Percentiles rank a stretch among this genome's conserved stretches.
Evolutionary conservation across 352 stramenopile species (phyloP).

Genomic region (Phytopythium delawarense): DNA sequence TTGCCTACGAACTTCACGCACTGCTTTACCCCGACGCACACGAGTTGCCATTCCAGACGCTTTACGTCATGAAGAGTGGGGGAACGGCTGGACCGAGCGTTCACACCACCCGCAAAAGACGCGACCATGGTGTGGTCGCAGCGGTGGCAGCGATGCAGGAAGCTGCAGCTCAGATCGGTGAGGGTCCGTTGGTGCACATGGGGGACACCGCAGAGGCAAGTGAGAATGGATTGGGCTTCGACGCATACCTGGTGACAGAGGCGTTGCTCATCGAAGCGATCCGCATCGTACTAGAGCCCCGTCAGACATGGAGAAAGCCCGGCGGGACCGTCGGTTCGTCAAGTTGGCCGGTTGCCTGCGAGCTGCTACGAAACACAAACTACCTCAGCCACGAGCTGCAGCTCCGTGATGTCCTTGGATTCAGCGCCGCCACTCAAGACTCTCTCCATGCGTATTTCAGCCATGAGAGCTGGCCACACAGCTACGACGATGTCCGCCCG

Average conservation of each 20-base stretch:
- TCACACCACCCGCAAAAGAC: neutral
- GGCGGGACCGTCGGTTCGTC: conserved; percentile 50
- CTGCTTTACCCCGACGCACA: conserved; percentile 20
- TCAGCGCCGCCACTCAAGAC: conserved; percentile 6
- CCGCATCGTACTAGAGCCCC: conserved; percentile 36
- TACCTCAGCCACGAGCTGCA: conserved; percentile 22
- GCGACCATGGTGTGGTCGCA: conserved; percentile 23
- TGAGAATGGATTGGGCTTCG: conserved; percentile 31
- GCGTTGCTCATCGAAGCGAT: conserved; percentile 49
- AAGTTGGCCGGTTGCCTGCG: conserved; percentile 44
- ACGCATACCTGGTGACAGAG: conserved; percentile 55
- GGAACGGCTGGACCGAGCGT: neutral
- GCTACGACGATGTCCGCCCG: conserved; percentile 20
- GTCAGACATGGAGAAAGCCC: conserved; percentile 32
- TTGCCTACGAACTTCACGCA: conserved; percentile 23
- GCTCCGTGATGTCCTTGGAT: conserved; percentile 1
- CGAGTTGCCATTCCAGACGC: conserved; percentile 21
- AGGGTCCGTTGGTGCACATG: conserved; percentile 10
- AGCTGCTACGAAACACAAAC: conserved; percentile 29
- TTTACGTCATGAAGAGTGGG: conserved; percentile 11
- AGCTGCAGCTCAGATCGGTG: conserved; percentile 14
- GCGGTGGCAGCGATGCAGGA: conserved; percentile 16
- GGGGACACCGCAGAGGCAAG: conserved; percentile 6
- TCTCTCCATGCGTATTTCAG: conserved; percentile 35
- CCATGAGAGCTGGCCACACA: conserved; percentile 26